Percentiles rank a stretch among this genome's conserved stretches.
These are phyloP conservation scores for Euphorbia corollata DNA, from an alignment of 441 rosid genomes.

Conservation along the genomic window DNA sequence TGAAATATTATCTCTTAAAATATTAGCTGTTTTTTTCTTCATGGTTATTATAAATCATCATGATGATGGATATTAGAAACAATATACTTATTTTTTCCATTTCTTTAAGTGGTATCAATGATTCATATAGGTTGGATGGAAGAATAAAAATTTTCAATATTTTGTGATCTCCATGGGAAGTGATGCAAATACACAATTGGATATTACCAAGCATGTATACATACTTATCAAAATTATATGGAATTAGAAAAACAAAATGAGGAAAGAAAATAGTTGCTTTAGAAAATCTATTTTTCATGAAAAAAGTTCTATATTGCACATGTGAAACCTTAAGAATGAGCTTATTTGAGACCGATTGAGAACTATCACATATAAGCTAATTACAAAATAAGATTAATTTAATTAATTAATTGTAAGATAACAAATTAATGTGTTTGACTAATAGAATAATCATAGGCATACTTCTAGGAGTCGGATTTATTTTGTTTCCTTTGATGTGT, in stretches of 20 bases:
- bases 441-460: too few species aligned
- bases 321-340: not conserved
- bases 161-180: not conserved
- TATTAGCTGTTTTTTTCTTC: not conserved
- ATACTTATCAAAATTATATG: not conserved
- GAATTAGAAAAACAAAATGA: not conserved
- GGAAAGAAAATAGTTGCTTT: not conserved
- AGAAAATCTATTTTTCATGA: too few species aligned
- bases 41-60: conserved; percentile 7
- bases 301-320: not conserved
- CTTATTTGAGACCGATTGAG: not conserved
- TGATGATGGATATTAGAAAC: not conserved
- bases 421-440: too few species aligned
- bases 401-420: too few species aligned
- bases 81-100: not conserved
- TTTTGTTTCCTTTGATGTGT: too few species aligned
- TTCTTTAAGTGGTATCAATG: not conserved
- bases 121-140: not conserved
- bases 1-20: not conserved
- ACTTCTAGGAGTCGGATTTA: too few species aligned
- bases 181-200: not conserved
- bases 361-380: too few species aligned
- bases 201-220: not conserved
- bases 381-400: too few species aligned
- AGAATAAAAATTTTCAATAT: not conserved